Conservation (phyloP, 2,329 filamentous ascomycete species). For the Bipolaris bicolor region DNA sequence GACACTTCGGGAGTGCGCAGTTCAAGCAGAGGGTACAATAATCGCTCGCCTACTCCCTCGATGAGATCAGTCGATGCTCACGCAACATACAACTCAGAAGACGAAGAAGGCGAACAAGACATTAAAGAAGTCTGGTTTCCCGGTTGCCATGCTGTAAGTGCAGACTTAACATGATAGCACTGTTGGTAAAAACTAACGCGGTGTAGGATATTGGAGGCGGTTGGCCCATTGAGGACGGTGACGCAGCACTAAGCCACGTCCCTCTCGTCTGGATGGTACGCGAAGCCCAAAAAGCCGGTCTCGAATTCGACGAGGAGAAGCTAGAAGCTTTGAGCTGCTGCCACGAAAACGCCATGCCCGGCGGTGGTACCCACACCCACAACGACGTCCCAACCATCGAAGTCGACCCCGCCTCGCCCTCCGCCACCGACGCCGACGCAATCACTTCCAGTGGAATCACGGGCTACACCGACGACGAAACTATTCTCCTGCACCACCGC, state of each 20-base stretch:
- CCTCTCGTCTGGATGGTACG: conserved; percentile 74
- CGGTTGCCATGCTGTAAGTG: conserved; percentile 68
- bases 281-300: conserved; percentile 68
- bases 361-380: conserved; percentile 1
- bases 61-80: conserved; percentile 40
- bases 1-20: conserved; percentile 44
- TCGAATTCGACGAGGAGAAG: conserved; percentile 73
- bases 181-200: conserved; percentile 12
- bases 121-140: conserved; percentile 83
- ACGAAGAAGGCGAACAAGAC: conserved; percentile 65
- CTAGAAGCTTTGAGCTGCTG: conserved; percentile 70
- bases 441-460: conserved; percentile 4
- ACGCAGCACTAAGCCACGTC: conserved; percentile 67
- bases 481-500: conserved; percentile 23
- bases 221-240: conserved; percentile 66
- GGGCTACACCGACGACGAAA: conserved; percentile 23
- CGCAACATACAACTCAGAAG: conserved; percentile 31
- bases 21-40: conserved; percentile 36
- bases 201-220: conserved; percentile 73
- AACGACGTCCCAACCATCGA: conserved; percentile 40
- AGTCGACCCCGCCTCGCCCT: conserved; percentile 39
- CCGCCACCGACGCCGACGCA: conserved; percentile 1
- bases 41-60: conserved; percentile 32
- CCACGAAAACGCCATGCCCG: conserved; percentile 47
- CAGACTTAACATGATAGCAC: neutral